Evolutionary conservation across 768 basidiomycete genomes (phyloP).

Genomic region (Tulasnella sp.): DNA sequence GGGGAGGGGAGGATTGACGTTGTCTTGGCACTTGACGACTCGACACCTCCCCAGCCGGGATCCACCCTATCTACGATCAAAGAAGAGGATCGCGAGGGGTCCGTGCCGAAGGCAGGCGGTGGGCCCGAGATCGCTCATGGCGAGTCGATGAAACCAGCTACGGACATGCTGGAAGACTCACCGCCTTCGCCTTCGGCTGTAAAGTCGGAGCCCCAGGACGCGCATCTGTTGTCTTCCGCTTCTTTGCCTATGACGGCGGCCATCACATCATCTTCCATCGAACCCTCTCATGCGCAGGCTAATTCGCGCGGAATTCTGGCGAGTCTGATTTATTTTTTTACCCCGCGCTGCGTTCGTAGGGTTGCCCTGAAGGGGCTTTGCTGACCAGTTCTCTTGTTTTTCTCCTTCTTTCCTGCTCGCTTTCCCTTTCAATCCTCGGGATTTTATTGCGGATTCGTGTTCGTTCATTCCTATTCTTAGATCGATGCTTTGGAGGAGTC

Average conservation of each 20-base stretch:
- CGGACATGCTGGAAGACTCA: slow-evolving; percentile 38
- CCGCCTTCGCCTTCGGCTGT: slow-evolving; percentile 25
- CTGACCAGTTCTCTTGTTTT: slow-evolving; percentile 12
- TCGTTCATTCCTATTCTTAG: slow-evolving; percentile 40
- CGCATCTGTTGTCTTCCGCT: not conserved
- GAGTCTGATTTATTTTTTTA: slow-evolving; percentile 33
- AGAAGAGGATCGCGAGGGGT: not conserved
- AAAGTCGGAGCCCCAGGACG: not conserved
- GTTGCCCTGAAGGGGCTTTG: slow-evolving; percentile 26
- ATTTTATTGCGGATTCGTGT: not conserved
- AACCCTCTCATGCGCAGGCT: slow-evolving; percentile 4
- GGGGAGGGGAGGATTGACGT: slow-evolving; percentile 85
- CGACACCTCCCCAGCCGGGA: not conserved
- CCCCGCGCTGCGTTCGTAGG: not conserved
- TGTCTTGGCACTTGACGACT: slow-evolving; percentile 36
- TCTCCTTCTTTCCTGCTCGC: not conserved
- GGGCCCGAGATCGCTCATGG: not conserved
- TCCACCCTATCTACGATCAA: not conserved
- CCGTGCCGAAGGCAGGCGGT: not conserved
- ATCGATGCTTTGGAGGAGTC: slow-evolving; percentile 69
- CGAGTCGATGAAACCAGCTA: not conserved
- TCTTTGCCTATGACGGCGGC: not conserved
- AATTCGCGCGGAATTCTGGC: slow-evolving; percentile 71
- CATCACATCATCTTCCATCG: not conserved
- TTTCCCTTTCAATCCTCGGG: not conserved